A percentile compares a stretch with the other conserved stretches of the same genome.
These are phyloP conservation scores for Penicillium crystallinum DNA, from an alignment of 495 filamentous ascomycete species.

Conservation along the genomic window DNA sequence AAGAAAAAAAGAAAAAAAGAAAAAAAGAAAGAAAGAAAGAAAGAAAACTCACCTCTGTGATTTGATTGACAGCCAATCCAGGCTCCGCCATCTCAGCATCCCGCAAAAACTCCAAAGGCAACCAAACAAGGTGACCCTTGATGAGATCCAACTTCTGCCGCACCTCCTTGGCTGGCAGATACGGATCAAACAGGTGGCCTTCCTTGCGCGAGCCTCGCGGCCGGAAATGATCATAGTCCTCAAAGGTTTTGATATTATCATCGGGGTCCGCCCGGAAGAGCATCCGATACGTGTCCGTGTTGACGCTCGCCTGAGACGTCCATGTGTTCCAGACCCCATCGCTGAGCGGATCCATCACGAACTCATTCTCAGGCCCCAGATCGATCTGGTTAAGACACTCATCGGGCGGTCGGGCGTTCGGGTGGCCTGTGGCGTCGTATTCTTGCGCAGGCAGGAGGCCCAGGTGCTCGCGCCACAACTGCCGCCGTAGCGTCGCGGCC, in stretches of 20 bases:
- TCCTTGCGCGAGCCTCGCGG: slow-evolving; percentile 63
- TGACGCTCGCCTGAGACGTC: slow-evolving; percentile 68
- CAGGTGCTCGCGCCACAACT: slow-evolving; percentile 90
- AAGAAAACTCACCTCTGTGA: slow-evolving; percentile 57
- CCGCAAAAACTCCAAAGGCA: slow-evolving; percentile 80
- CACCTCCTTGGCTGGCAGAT: slow-evolving; percentile 63
- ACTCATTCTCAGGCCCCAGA: slow-evolving; percentile 61
- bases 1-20: not conserved
- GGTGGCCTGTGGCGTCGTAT: slow-evolving; percentile 63
- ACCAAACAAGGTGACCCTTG: slow-evolving; percentile 91
- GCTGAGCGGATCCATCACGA: slow-evolving; percentile 76
- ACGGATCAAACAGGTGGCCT: slow-evolving; percentile 79
- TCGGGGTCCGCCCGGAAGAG: slow-evolving; percentile 94
- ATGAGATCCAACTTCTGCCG: slow-evolving; percentile 70
- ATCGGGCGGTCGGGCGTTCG: slow-evolving; percentile 77
- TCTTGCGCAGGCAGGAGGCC: slow-evolving; percentile 73
- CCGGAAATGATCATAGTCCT: slow-evolving; percentile 77
- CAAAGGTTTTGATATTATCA: slow-evolving; percentile 79
- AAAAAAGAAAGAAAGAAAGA: not conserved
- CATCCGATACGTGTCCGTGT: slow-evolving; percentile 78
- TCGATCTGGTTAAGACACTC: slow-evolving; percentile 64
- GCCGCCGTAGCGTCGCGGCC: slow-evolving; percentile 74
- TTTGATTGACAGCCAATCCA: slow-evolving; percentile 68
- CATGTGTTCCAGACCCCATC: slow-evolving; percentile 82
- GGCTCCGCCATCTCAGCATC: slow-evolving; percentile 89